phyloP scores from a whole-genome alignment of 2,329 filamentous ascomycete species.

The Chaetothyriales sp. region DNA sequence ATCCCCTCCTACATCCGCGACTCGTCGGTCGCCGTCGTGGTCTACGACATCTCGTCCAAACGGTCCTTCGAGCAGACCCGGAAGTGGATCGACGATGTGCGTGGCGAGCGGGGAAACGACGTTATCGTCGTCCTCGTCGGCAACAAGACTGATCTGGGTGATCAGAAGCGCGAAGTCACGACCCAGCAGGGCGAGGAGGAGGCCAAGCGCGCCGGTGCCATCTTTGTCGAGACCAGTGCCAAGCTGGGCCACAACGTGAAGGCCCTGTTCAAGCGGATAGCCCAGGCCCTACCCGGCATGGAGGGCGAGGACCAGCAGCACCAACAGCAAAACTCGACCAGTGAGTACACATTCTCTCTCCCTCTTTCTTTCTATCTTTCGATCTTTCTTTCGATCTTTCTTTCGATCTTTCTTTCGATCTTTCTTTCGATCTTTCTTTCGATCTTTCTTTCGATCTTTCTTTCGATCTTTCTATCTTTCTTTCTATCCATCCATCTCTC shows the following conservation, averaged over 20 bases:
- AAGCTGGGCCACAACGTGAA: constrained; percentile 98
- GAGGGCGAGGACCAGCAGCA: constrained; percentile 61
- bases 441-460: too few species aligned
- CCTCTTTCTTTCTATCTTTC: too few species aligned
- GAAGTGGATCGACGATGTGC: constrained; percentile 98
- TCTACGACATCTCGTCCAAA: constrained; percentile 94
- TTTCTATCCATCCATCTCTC: too few species aligned
- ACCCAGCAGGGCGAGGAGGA: constrained; percentile 94
- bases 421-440: too few species aligned
- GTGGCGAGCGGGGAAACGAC: constrained; percentile 91
- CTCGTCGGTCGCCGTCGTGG: constrained; percentile 92
- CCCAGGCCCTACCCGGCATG: constrained; percentile 94
- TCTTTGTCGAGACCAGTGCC: constrained; percentile 98
- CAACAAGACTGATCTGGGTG: constrained; percentile 98
- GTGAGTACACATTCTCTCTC: constrained; percentile 6
- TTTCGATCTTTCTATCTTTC: too few species aligned
- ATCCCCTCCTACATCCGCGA: constrained; percentile 98
- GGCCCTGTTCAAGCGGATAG: constrained; percentile 92
- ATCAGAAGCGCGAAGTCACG: constrained; percentile 85
- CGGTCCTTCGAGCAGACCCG: constrained; percentile 98
- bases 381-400: too few species aligned
- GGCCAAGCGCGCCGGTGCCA: constrained; percentile 91
- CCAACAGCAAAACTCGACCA: constrained; percentile 17
- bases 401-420: too few species aligned
- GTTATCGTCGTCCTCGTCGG: constrained; percentile 97